These are phyloP conservation scores for Fusarium sp. DNA, from an alignment of 2,329 filamentous ascomycete genomes.

Conservation along the genomic window DNA sequence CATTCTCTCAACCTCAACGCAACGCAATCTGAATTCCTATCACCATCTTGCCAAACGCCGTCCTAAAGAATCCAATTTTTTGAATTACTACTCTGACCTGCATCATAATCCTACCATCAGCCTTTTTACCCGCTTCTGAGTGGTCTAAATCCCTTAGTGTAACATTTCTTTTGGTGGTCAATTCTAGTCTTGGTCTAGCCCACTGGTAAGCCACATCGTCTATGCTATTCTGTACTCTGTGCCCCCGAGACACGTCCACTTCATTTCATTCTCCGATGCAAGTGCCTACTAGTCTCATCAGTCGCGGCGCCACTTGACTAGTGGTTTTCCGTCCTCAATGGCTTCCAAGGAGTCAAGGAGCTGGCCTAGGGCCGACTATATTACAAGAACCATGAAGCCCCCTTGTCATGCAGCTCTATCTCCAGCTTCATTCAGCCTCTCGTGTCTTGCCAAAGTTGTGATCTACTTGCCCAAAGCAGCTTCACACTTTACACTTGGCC, in stretches of 20 bases:
- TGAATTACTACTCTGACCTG: conserved; percentile 10
- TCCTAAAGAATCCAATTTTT: conserved; percentile 38
- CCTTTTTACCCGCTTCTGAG: conserved; percentile 19
- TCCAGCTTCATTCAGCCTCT: conserved; percentile 20
- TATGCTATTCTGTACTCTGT: conserved; percentile 20
- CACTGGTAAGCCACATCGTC: conserved; percentile 41
- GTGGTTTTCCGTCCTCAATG: conserved; percentile 39
- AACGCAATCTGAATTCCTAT: conserved; percentile 22
- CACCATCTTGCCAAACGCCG: conserved; percentile 18
- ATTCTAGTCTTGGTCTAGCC: conserved; percentile 34
- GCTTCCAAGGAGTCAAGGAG: conserved; percentile 31
- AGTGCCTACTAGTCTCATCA: conserved; percentile 36
- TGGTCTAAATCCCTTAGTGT: conserved; percentile 20
- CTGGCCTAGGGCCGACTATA: conserved; percentile 29
- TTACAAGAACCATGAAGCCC: conserved; percentile 42
- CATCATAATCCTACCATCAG: conserved; percentile 1
- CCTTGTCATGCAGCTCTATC: conserved; percentile 15
- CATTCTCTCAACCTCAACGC: conserved; percentile 18
- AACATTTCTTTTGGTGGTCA: conserved; percentile 37
- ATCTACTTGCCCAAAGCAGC: conserved; percentile 20
- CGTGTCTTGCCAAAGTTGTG: conserved; percentile 24
- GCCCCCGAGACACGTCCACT: conserved; percentile 38
- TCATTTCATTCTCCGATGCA: conserved; percentile 46
- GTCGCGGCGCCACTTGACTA: conserved; percentile 41
- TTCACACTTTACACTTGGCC: conserved; percentile 12